phyloP scores from a whole-genome alignment of 1,284 basidiomycete species.

The Heterobasidion irregulare region DNA sequence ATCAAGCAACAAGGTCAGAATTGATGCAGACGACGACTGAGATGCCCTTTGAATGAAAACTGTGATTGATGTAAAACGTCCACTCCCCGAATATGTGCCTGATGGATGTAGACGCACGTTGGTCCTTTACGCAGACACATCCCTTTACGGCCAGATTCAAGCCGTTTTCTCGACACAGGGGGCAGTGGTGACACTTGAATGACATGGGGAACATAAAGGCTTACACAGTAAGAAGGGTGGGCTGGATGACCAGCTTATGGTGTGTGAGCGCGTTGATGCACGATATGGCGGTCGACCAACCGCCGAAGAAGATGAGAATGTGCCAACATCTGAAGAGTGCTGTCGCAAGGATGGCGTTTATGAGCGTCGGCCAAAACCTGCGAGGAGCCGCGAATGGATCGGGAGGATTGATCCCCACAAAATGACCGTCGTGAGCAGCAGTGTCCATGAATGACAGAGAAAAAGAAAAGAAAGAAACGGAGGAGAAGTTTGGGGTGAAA shows the following conservation, averaged over 20 bases:
- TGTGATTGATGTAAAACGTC: too few species aligned
- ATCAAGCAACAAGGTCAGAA: not conserved
- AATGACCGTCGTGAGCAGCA: not conserved
- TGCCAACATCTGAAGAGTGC: conserved; percentile 64
- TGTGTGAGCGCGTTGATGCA: conserved; percentile 31
- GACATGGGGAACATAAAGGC: conserved; percentile 11
- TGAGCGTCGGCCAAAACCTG: conserved; percentile 19
- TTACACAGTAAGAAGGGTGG: conserved; percentile 56
- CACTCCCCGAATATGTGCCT: too few species aligned
- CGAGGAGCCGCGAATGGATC: conserved; percentile 6
- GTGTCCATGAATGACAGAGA: not conserved
- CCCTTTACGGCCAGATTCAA: too few species aligned
- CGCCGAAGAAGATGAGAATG: conserved; percentile 51
- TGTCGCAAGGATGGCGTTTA: conserved; percentile 48
- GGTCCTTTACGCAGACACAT: too few species aligned
- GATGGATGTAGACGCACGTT: too few species aligned
- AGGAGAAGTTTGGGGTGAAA: not conserved
- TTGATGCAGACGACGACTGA: not conserved
- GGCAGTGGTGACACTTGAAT: too few species aligned
- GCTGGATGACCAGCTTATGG: conserved; percentile 34
- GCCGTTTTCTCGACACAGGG: too few species aligned
- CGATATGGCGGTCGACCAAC: conserved; percentile 46
- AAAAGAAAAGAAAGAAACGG: not conserved
- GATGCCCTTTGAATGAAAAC: too few species aligned
- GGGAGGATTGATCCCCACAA: conserved; percentile 2